These are phyloP conservation scores for Calonectria pseudoreteaudii DNA, from an alignment of 2,329 filamentous ascomycete genomes.

Conservation along the genomic window DNA sequence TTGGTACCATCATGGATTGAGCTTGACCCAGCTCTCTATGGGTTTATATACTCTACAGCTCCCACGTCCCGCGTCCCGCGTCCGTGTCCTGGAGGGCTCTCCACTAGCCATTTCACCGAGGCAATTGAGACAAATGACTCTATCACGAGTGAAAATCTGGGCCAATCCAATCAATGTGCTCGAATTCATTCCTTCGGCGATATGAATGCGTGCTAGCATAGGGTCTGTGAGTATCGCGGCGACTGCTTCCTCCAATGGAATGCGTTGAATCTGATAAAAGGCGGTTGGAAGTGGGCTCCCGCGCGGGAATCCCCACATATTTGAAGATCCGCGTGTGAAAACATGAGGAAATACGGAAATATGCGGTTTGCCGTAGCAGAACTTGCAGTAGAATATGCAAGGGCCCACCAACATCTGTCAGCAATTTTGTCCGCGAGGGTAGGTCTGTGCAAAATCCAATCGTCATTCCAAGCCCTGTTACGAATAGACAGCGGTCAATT, in stretches of 20 bases:
- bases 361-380: not conserved
- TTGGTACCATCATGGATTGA: too few species aligned
- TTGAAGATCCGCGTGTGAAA: not conserved
- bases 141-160: not conserved
- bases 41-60: not conserved
- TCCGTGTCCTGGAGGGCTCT: not conserved
- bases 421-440: not conserved
- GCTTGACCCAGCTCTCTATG: too few species aligned
- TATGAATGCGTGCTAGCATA: not conserved
- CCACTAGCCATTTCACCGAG: not conserved
- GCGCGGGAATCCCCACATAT: slow-evolving; percentile 4
- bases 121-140: not conserved
- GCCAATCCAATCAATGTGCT: not conserved
- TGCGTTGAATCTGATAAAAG: not conserved
- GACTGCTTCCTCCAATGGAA: not conserved
- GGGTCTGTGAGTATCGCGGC: not conserved
- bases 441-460: not conserved
- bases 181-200: not conserved
- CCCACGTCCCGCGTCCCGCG: not conserved
- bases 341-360: slow-evolving; percentile 7
- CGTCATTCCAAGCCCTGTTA: not conserved
- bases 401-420: not conserved
- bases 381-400: not conserved
- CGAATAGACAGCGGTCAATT: not conserved
- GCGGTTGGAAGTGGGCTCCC: slow-evolving; percentile 4